Conservation (phyloP, 2,329 filamentous ascomycete genomes). For the Dactylellina cionopaga region DNA sequence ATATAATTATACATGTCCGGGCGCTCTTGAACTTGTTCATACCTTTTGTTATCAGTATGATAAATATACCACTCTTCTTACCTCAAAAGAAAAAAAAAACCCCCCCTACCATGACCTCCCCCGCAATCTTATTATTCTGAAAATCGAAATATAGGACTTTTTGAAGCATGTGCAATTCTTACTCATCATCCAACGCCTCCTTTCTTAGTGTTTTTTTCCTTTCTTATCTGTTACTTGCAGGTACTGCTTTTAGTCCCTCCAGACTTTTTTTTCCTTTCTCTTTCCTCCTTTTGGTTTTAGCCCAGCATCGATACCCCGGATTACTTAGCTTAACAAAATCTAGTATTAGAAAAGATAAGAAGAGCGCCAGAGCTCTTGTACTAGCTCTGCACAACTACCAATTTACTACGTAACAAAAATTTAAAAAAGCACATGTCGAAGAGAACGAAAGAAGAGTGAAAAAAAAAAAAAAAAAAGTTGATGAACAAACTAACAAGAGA, state of each 20-base stretch:
- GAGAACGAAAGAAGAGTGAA: not conserved
- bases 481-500: no score
- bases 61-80: constrained; percentile 47
- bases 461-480: constrained; percentile 1
- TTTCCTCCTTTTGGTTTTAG: not conserved
- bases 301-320: constrained; percentile 42
- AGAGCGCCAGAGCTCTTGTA: constrained; percentile 51
- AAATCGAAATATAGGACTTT: no score
- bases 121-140: no score
- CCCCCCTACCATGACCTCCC: not conserved
- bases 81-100: not conserved
- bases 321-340: no score
- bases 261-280: not conserved
- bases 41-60: constrained; percentile 18
- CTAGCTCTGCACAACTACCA: constrained; percentile 21
- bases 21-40: constrained; percentile 31
- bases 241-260: constrained; percentile 1
- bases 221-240: constrained; percentile 28
- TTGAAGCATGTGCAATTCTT: constrained; percentile 13
- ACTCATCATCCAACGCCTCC: constrained; percentile 9
- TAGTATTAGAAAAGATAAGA: no score
- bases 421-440: constrained; percentile 26
- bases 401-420: constrained; percentile 48
- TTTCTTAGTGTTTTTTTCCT: constrained; percentile 11
- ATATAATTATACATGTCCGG: constrained; percentile 47